Evolutionary conservation across 2,329 filamentous ascomycete genomes (phyloP).

Genomic region (Verticillium albo-atrum): DNA sequence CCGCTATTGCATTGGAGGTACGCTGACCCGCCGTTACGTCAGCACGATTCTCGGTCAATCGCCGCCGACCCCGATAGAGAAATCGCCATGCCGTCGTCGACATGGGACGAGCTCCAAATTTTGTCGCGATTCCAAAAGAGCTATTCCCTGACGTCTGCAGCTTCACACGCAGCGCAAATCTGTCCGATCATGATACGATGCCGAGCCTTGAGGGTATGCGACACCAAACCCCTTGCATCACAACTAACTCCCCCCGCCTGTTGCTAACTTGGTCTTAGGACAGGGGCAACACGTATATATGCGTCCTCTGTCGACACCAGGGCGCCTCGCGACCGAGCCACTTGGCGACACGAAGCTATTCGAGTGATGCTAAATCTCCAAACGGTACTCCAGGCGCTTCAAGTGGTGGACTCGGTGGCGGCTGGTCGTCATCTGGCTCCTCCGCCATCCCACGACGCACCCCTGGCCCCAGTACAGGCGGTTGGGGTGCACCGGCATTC

Average conservation of each 20-base stretch:
- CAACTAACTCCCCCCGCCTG: background rate
- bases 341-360: slow-evolving; percentile 8
- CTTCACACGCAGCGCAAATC: slow-evolving; percentile 7
- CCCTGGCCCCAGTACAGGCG: background rate
- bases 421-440: background rate
- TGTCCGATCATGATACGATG: slow-evolving; percentile 35
- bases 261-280: slow-evolving; percentile 19
- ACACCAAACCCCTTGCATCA: background rate
- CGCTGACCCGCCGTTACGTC: background rate
- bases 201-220: slow-evolving; percentile 32
- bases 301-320: slow-evolving; percentile 31
- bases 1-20: background rate
- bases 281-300: slow-evolving; percentile 33
- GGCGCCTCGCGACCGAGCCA: slow-evolving; percentile 4
- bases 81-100: background rate
- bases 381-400: background rate
- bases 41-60: background rate
- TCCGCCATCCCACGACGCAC: background rate
- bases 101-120: background rate
- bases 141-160: background rate
- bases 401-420: background rate
- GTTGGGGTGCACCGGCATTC: slow-evolving; percentile 7
- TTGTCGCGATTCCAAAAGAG: background rate
- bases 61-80: background rate
- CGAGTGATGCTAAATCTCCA: slow-evolving; percentile 2